phyloP scores from a whole-genome alignment of 192 early-diverging fungal species.

The Backusella macrospora region DNA sequence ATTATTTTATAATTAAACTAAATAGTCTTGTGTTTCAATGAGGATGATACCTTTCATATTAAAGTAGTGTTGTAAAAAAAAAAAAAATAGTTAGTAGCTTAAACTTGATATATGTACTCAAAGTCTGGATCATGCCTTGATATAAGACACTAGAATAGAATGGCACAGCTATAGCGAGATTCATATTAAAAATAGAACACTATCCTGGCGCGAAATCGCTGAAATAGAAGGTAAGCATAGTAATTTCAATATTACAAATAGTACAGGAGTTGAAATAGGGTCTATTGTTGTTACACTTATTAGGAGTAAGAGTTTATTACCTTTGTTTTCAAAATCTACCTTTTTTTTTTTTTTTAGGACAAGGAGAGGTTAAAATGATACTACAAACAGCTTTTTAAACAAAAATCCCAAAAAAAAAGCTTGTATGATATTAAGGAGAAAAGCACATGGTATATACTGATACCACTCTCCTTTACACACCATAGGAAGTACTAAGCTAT shows the following conservation, averaged over 20 bases:
- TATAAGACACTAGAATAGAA: background rate
- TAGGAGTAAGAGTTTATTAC: background rate
- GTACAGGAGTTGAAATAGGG: conserved; percentile 11
- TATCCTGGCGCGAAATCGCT: conserved; percentile 15
- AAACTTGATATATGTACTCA: background rate
- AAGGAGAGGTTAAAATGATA: background rate
- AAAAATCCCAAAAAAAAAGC: conserved; percentile 4
- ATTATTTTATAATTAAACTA: conserved; percentile 15
- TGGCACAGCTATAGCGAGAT: conserved; percentile 1
- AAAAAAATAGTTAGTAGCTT: background rate
- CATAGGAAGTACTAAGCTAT: conserved; percentile 6
- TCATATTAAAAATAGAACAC: conserved; percentile 11
- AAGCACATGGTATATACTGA: conserved; percentile 6
- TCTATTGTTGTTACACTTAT: conserved; percentile 4
- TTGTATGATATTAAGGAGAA: conserved; percentile 10
- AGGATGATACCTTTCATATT: background rate
- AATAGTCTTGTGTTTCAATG: background rate
- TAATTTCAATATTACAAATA: conserved; percentile 10
- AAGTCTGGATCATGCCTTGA: conserved; percentile 4
- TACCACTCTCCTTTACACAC: background rate
- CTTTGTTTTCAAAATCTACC: background rate
- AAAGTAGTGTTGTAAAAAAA: background rate
- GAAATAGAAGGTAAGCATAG: conserved; percentile 8
- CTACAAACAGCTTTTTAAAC: background rate
- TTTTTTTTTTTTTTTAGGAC: background rate